Evolutionary conservation across 2,329 filamentous ascomycete genomes (phyloP).

Genomic region (Orbilia oligospora): DNA sequence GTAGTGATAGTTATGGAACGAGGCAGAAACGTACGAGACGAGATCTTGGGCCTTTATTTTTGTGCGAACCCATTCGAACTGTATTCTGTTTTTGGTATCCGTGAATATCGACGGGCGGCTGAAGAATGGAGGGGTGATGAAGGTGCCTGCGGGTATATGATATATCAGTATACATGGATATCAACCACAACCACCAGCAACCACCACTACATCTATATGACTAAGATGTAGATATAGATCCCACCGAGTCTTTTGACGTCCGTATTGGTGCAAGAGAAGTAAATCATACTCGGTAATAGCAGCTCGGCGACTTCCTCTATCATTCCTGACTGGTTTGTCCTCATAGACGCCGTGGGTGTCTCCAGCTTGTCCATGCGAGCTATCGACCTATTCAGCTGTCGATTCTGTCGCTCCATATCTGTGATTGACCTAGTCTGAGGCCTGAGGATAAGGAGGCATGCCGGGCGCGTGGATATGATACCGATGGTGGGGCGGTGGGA

Average conservation of each 20-base stretch:
- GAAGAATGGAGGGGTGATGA: slow-evolving; percentile 62
- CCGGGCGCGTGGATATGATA: slow-evolving; percentile 23
- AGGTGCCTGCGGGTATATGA: slow-evolving; percentile 58
- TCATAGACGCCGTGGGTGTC: slow-evolving; percentile 18
- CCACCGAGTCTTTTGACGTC: not conserved
- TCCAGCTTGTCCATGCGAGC: slow-evolving; percentile 4
- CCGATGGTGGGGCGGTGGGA: slow-evolving; percentile 32
- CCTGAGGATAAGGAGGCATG: slow-evolving; percentile 10
- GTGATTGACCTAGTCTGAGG: slow-evolving; percentile 19
- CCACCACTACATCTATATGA: not conserved
- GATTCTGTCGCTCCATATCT: not conserved
- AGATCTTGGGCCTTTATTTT: slow-evolving; percentile 61
- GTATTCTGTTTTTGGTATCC: slow-evolving; percentile 56
- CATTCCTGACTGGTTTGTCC: slow-evolving; percentile 22
- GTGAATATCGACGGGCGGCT: slow-evolving; percentile 62
- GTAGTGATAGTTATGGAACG: not conserved
- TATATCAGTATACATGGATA: slow-evolving; percentile 4
- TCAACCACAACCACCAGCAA: not conserved
- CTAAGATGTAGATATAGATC: too few relatives aligned
- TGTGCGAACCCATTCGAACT: slow-evolving; percentile 59
- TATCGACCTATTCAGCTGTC: not conserved
- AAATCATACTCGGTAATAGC: slow-evolving; percentile 41
- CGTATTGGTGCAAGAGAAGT: not conserved
- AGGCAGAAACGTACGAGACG: slow-evolving; percentile 55
- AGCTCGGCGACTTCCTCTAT: slow-evolving; percentile 37